Conservation (phyloP, 345 rosid genomes). For the Hibiscus trionum region DNA sequence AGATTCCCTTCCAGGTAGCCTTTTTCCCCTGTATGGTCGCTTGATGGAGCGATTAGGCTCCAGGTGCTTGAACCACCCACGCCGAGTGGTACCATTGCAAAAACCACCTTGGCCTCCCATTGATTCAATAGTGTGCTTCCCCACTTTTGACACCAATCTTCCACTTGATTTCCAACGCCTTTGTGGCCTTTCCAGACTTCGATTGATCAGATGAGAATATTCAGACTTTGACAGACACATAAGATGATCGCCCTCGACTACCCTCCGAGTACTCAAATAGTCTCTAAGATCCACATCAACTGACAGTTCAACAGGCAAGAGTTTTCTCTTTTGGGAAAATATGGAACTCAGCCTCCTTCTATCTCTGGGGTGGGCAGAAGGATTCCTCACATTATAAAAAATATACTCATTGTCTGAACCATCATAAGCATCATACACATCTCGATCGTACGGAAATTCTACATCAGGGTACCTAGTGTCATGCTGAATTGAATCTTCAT, state of each 20-base stretch:
- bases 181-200: conserved; percentile 17
- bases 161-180: conserved; percentile 16
- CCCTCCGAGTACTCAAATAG: background rate
- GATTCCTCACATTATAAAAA: too few relatives aligned
- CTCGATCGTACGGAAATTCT: too few relatives aligned
- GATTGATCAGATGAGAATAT: conserved; percentile 16
- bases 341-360: too few relatives aligned
- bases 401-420: too few relatives aligned
- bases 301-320: too few relatives aligned
- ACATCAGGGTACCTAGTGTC: too few relatives aligned
- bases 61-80: conserved; percentile 17
- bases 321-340: too few relatives aligned
- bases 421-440: too few relatives aligned
- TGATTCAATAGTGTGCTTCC: conserved; percentile 21
- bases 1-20: background rate
- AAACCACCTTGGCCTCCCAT: conserved; percentile 12
- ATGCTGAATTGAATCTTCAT: too few relatives aligned
- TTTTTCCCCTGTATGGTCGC: conserved; percentile 19
- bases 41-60: conserved; percentile 12
- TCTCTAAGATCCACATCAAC: too few relatives aligned
- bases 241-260: conserved; percentile 15
- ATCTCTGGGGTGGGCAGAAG: too few relatives aligned
- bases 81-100: conserved; percentile 16
- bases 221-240: conserved; percentile 17
- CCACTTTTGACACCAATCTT: conserved; percentile 27